Conservation (phyloP, 208 protist genomes). For the Crithidia acanthocephali region DNA sequence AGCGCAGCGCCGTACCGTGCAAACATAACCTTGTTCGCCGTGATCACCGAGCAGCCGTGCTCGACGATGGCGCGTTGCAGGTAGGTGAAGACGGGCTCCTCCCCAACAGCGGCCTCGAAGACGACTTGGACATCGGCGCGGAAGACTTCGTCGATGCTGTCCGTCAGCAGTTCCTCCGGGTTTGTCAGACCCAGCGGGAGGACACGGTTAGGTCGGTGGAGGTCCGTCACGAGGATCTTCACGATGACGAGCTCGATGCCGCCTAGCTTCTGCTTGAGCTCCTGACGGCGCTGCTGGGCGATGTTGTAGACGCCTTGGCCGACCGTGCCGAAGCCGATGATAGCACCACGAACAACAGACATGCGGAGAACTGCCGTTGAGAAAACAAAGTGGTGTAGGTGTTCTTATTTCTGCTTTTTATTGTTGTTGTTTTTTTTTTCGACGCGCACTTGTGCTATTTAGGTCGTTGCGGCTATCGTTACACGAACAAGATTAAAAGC, state of each 20-base stretch:
- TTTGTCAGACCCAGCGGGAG: conserved; percentile 26
- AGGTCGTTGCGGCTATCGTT: too few relatives aligned
- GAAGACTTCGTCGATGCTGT: conserved; percentile 29
- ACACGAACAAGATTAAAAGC: too few relatives aligned
- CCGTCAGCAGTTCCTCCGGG: conserved; percentile 33
- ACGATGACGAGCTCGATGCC: conserved; percentile 33
- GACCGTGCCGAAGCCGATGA: conserved; percentile 50
- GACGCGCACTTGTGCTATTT: too few relatives aligned
- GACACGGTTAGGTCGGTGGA: conserved; percentile 5
- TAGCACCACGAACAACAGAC: conserved; percentile 27
- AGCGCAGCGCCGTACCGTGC: conserved; percentile 35
- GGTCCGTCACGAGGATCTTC: conserved; percentile 39
- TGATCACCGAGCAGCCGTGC: conserved; percentile 38
- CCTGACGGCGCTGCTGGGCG: conserved; percentile 31
- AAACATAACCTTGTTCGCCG: conserved; percentile 53
- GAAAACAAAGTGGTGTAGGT: not conserved
- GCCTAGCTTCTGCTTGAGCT: conserved; percentile 30
- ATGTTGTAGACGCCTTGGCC: conserved; percentile 49
- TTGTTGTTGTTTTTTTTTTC: not conserved
- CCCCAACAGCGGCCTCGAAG: conserved; percentile 43
- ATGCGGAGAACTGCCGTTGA: too few relatives aligned
- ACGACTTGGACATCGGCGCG: conserved; percentile 30
- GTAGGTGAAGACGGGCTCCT: conserved; percentile 39
- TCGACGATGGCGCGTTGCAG: conserved; percentile 33
- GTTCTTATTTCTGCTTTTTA: too few relatives aligned